phyloP scores from a whole-genome alignment of 345 rosid species.

The Stellera chamaejasme region DNA sequence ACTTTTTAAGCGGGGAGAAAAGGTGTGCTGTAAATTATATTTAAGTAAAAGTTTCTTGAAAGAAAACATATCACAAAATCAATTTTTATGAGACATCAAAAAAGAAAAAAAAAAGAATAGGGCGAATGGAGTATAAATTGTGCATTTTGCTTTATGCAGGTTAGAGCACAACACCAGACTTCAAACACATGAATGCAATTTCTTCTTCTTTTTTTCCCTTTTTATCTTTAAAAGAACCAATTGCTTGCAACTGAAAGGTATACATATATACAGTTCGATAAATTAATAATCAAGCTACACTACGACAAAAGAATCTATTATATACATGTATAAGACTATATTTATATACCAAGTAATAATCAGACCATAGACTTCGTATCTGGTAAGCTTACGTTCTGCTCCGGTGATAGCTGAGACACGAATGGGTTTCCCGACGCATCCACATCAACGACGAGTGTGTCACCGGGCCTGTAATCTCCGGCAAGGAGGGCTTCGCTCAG shows the following conservation, averaged over 20 bases:
- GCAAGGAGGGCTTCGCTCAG: constrained; percentile 79
- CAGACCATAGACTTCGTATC: constrained; percentile 42
- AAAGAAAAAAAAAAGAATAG: too few species aligned
- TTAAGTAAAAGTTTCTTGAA: too few species aligned
- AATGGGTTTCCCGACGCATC: constrained; percentile 76
- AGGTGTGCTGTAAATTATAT: too few species aligned
- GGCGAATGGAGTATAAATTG: too few species aligned
- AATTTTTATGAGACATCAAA: too few species aligned
- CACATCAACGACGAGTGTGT: constrained; percentile 61
- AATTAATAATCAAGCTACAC: constrained; percentile 20
- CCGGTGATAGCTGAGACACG: constrained; percentile 35
- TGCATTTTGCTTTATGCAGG: too few species aligned
- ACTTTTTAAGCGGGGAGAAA: too few species aligned
- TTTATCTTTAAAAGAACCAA: not conserved
- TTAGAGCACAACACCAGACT: too few species aligned
- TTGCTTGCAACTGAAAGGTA: constrained; percentile 3
- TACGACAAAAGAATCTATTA: constrained; percentile 8
- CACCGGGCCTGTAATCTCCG: constrained; percentile 67
- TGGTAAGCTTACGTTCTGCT: constrained; percentile 35
- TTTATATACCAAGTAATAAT: not conserved
- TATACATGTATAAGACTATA: constrained; percentile 14
- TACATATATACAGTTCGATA: constrained; percentile 29
- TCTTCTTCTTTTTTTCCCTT: too few species aligned
- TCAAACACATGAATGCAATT: too few species aligned
- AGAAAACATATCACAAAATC: too few species aligned